A percentile compares a stretch with the other conserved stretches of the same genome.
phyloP scores from a whole-genome alignment of 257 asterid species.

The Nicotiana noctiflora region DNA sequence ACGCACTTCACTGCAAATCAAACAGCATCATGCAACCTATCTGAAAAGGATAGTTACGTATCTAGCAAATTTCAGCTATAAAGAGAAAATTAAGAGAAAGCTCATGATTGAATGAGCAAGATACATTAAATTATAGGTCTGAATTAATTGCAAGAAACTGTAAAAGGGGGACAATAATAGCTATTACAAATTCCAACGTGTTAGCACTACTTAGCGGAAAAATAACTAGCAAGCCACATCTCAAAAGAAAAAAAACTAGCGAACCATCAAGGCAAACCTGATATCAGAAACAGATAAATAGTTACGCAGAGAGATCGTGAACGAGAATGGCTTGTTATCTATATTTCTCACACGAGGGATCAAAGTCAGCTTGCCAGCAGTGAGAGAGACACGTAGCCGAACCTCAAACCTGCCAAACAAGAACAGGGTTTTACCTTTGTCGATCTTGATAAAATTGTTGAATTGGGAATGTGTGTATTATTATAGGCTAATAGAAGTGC shows the following conservation, averaged over 20 bases:
- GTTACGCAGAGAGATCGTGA: slow-evolving; percentile 63
- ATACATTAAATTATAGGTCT: background rate
- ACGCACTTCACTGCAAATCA: slow-evolving; percentile 75
- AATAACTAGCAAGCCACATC: slow-evolving; percentile 8
- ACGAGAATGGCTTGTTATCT: slow-evolving; percentile 66
- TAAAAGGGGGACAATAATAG: slow-evolving; percentile 3
- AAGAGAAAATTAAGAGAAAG: background rate
- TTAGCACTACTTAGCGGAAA: slow-evolving; percentile 9
- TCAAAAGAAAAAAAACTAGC: background rate
- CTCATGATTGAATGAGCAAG: background rate
- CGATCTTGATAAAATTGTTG: background rate
- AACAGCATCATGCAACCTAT: slow-evolving; percentile 36
- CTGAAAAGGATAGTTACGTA: slow-evolving; percentile 23
- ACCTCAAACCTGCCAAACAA: slow-evolving; percentile 60
- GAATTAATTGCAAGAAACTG: background rate
- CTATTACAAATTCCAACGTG: slow-evolving; percentile 10
- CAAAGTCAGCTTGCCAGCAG: slow-evolving; percentile 58
- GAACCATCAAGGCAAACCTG: slow-evolving; percentile 43
- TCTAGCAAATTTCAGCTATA: slow-evolving; percentile 18
- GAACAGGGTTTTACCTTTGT: background rate
- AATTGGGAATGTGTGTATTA: background rate
- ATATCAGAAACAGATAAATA: slow-evolving; percentile 70
- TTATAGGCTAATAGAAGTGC: background rate
- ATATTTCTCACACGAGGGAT: slow-evolving; percentile 69
- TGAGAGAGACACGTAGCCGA: slow-evolving; percentile 59